Conservation (phyloP, 2,329 filamentous ascomycete species). For the Cryoendolithus antarcticus region DNA sequence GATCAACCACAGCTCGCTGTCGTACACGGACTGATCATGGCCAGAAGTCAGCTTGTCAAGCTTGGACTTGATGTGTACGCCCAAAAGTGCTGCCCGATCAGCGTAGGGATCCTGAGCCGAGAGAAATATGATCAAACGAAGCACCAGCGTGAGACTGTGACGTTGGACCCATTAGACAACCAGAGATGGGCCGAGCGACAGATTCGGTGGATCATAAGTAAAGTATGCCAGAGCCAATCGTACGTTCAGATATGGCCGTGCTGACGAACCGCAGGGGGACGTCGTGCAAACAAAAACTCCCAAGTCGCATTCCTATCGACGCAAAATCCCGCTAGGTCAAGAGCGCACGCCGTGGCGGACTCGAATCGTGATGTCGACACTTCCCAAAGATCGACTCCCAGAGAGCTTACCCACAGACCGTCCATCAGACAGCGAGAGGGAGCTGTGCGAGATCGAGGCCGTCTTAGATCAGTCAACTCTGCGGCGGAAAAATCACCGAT, state of each 20-base stretch:
- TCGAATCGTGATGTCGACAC: slow-evolving; percentile 3
- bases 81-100: slow-evolving; percentile 5
- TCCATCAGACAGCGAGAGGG: background rate
- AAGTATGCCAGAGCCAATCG: background rate
- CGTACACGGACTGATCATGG: slow-evolving; percentile 1
- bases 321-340: slow-evolving; percentile 5
- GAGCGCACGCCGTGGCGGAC: slow-evolving; percentile 8
- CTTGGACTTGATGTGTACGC: slow-evolving; percentile 3
- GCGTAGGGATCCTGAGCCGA: slow-evolving; percentile 4
- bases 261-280: slow-evolving; percentile 2
- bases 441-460: slow-evolving; percentile 2
- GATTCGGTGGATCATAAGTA: slow-evolving; percentile 9
- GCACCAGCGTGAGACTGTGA: slow-evolving; percentile 5
- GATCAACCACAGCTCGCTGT: slow-evolving; percentile 3
- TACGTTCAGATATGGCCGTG: background rate
- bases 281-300: slow-evolving; percentile 3
- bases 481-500: slow-evolving; percentile 4
- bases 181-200: slow-evolving; percentile 9
- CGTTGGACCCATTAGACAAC: slow-evolving; percentile 6
- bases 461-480: background rate
- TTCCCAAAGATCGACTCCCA: background rate
- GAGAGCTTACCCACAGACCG: slow-evolving; percentile 1
- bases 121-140: slow-evolving; percentile 3
- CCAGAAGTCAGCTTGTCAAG: background rate
- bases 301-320: slow-evolving; percentile 4